Percentiles rank a stretch among this genome's conserved stretches.
These are phyloP conservation scores for Lachancea thermotolerans DNA, from an alignment of 805 yeast species.

Conservation along the genomic window DNA sequence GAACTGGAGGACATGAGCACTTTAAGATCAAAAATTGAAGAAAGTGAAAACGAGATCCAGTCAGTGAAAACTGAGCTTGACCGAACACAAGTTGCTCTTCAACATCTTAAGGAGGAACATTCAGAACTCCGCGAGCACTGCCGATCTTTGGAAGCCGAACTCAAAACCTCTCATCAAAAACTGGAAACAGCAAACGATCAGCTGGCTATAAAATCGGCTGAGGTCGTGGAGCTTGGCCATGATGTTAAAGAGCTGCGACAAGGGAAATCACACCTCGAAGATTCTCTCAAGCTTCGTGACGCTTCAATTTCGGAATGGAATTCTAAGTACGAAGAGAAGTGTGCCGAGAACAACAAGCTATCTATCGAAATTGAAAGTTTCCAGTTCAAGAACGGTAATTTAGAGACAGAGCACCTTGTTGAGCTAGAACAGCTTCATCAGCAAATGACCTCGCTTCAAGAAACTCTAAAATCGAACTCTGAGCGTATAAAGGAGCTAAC, in stretches of 20 bases:
- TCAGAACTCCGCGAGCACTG: not conserved
- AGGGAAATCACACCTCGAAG: conserved; percentile 16
- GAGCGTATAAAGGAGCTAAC: conserved; percentile 23
- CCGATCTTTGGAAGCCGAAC: conserved; percentile 5
- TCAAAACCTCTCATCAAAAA: conserved; percentile 13
- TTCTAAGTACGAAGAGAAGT: conserved; percentile 14
- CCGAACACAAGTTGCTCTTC: not conserved
- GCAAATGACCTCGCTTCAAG: conserved; percentile 31
- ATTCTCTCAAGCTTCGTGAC: conserved; percentile 31
- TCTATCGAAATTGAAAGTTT: conserved; percentile 25
- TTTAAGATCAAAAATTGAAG: no score
- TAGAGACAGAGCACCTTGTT: conserved; percentile 33
- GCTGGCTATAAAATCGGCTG: conserved; percentile 33
- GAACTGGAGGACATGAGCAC: conserved; percentile 4
- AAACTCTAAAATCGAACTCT: conserved; percentile 24
- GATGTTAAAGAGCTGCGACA: conserved; percentile 32
- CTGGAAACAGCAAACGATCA: conserved; percentile 28
- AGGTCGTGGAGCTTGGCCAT: conserved; percentile 30
- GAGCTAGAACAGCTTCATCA: conserved; percentile 34
- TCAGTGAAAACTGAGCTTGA: conserved; percentile 2
- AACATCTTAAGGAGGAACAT: conserved; percentile 1
- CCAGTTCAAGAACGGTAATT: conserved; percentile 17
- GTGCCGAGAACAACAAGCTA: conserved; percentile 16
- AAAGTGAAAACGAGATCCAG: not conserved
- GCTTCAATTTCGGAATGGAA: conserved; percentile 25